phyloP scores from a whole-genome alignment of 495 filamentous ascomycete genomes.

The Pyrenula aspistea region DNA sequence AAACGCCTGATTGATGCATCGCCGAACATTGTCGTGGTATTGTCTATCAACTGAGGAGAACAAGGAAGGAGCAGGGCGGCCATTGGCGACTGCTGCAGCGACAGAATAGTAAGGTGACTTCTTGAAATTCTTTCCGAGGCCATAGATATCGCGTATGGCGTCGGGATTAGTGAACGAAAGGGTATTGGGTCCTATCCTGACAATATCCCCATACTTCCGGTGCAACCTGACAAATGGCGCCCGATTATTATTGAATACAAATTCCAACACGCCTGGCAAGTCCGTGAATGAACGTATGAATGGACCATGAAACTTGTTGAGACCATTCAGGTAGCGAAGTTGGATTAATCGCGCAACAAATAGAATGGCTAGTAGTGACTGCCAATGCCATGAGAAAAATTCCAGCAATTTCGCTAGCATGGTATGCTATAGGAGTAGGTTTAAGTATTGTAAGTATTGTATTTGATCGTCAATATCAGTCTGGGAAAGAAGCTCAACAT shows the following conservation, averaged over 20 bases:
- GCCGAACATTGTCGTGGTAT: slow-evolving; percentile 24
- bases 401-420: not conserved
- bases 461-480: too few relatives aligned
- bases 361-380: not conserved
- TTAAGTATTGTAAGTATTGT: too few relatives aligned
- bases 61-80: slow-evolving; percentile 14
- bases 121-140: slow-evolving; percentile 7
- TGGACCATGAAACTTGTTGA: not conserved
- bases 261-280: not conserved
- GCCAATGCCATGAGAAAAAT: not conserved
- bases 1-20: slow-evolving; percentile 26
- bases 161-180: not conserved
- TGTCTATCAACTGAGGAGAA: slow-evolving; percentile 40
- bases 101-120: slow-evolving; percentile 42
- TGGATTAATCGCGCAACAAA: not conserved
- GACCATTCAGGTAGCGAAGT: not conserved
- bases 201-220: not conserved
- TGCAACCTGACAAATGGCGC: not conserved
- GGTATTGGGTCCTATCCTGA: not conserved
- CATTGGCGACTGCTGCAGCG: slow-evolving; percentile 11
- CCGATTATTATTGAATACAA: not conserved
- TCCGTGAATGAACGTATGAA: not conserved
- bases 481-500: too few relatives aligned
- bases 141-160: not conserved
- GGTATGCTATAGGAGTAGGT: too few relatives aligned